phyloP scores from a whole-genome alignment of 2,329 filamentous ascomycete species.

The Rugonectria rugulosa region DNA sequence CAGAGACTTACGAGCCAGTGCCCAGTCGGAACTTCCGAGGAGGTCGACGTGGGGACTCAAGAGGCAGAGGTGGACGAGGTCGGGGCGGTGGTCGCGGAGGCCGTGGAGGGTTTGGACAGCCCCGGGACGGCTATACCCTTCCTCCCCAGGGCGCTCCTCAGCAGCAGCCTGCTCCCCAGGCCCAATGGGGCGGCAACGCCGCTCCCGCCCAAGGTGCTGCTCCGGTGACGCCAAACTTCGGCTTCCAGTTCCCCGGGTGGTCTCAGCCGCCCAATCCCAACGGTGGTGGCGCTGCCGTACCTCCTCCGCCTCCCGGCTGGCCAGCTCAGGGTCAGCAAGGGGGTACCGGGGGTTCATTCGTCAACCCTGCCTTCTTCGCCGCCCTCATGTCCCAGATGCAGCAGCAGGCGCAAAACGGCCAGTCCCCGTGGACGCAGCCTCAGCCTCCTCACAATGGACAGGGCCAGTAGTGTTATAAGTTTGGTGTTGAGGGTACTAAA shows the following conservation, averaged over 20 bases:
- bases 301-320: constrained; percentile 52
- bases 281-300: constrained; percentile 45
- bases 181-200: constrained; percentile 27
- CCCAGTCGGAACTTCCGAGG: constrained; percentile 44
- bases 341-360: constrained; percentile 52
- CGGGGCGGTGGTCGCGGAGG: constrained; percentile 51
- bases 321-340: constrained; percentile 43
- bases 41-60: constrained; percentile 53
- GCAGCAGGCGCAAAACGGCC: constrained; percentile 43
- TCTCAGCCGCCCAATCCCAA: constrained; percentile 43
- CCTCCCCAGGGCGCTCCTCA: constrained; percentile 48
- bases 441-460: constrained; percentile 41
- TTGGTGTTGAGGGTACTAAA: constrained; percentile 6
- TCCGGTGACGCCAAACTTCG: constrained; percentile 45
- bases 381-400: constrained; percentile 56
- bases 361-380: constrained; percentile 66
- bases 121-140: constrained; percentile 52
- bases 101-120: constrained; percentile 43
- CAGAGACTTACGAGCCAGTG: constrained; percentile 48
- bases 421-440: constrained; percentile 40
- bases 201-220: constrained; percentile 26
- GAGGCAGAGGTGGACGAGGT: constrained; percentile 54
- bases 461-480: constrained; percentile 30
- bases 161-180: constrained; percentile 40
- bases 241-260: constrained; percentile 55